A percentile compares a stretch with the other conserved stretches of the same genome.
Evolutionary conservation across 2,329 filamentous ascomycete species (phyloP).

Genomic region (Xylaria digitata): DNA sequence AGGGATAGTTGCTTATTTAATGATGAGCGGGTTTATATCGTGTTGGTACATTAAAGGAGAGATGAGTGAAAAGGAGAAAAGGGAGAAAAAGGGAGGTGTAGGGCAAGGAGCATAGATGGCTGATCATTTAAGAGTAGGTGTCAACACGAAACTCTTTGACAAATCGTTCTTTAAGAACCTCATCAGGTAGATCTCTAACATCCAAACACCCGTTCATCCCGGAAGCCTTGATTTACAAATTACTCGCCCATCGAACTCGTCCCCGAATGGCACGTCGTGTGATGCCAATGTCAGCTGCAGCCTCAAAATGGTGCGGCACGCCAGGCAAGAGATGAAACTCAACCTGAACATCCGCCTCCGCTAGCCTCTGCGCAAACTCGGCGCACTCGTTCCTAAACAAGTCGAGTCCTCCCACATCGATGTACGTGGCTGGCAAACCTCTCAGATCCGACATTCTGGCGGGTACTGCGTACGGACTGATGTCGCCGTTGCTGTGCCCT

Average conservation of each 20-base stretch:
- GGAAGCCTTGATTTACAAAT: slow-evolving; percentile 18
- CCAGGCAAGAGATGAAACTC: slow-evolving; percentile 22
- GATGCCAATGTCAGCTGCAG: slow-evolving; percentile 20
- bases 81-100: background rate
- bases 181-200: background rate
- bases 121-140: too few species aligned
- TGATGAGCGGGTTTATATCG: background rate
- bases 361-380: slow-evolving; percentile 17
- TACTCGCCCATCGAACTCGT: slow-evolving; percentile 33
- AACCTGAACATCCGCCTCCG: slow-evolving; percentile 20
- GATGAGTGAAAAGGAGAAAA: background rate
- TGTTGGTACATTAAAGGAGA: background rate
- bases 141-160: too few species aligned
- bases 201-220: background rate
- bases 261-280: slow-evolving; percentile 37
- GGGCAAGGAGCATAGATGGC: too few species aligned
- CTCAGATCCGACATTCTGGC: slow-evolving; percentile 22
- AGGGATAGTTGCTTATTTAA: background rate
- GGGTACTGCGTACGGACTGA: slow-evolving; percentile 44
- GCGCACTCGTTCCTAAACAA: slow-evolving; percentile 23
- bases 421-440: slow-evolving; percentile 22
- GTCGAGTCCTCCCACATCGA: slow-evolving; percentile 23
- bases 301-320: slow-evolving; percentile 43
- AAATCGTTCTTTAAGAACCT: too few species aligned
- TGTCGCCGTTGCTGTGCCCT: slow-evolving; percentile 35